phyloP scores from a whole-genome alignment of 2,329 filamentous ascomycete genomes.

The Trematosphaeria pertusa region DNA sequence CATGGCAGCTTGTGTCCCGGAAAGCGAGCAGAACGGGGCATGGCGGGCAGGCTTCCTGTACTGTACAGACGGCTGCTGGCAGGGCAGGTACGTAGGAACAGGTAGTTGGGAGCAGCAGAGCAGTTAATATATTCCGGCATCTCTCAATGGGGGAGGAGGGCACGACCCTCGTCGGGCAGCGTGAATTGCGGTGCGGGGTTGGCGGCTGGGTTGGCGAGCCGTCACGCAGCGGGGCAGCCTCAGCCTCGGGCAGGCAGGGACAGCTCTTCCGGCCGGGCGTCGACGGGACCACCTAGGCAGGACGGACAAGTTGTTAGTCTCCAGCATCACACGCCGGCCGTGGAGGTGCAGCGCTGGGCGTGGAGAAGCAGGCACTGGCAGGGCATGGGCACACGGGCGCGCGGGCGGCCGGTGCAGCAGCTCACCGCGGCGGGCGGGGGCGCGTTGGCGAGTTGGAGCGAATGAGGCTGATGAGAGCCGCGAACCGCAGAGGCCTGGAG shows the following conservation, averaged over 20 bases:
- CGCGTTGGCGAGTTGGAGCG: not conserved
- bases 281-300: not conserved
- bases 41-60: not conserved
- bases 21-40: not conserved
- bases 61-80: not conserved
- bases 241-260: not conserved
- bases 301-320: not conserved
- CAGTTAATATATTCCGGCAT: constrained; percentile 17
- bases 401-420: not conserved
- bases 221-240: not conserved
- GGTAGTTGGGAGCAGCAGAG: not conserved
- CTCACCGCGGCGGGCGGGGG: not conserved
- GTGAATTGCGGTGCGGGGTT: not conserved
- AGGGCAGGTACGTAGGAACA: constrained; percentile 10
- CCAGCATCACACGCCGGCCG: not conserved
- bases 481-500: constrained; percentile 1
- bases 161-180: not conserved
- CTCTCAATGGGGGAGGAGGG: constrained; percentile 4
- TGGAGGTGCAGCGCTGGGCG: not conserved
- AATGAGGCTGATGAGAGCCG: constrained; percentile 12
- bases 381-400: not conserved
- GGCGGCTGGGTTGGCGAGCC: not conserved
- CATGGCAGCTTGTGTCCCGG: constrained; percentile 5
- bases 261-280: not conserved
- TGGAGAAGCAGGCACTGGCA: not conserved